A percentile compares a stretch with the other conserved stretches of the same genome.
Evolutionary conservation across 2,329 filamentous ascomycete species (phyloP).

Genomic region (Hypomyces rosellus): DNA sequence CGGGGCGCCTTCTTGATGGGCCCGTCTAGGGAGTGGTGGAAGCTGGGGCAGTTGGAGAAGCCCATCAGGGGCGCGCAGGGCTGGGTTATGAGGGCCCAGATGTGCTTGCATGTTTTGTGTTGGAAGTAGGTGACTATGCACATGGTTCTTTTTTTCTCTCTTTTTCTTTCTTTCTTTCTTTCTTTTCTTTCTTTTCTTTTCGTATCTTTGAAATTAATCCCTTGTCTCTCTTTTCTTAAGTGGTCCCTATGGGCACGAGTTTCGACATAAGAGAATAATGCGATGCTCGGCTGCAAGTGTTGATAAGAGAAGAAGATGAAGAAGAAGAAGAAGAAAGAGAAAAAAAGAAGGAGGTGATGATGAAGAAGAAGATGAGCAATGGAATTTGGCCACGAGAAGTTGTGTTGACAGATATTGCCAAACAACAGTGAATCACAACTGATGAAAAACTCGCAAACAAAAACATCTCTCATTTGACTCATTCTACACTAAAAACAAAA

Average conservation of each 20-base stretch:
- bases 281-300: too few relatives aligned
- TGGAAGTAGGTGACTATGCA: conserved; percentile 43
- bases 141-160: conserved; percentile 27
- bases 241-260: not conserved
- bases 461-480: too few relatives aligned
- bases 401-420: not conserved
- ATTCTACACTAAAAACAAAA: too few relatives aligned
- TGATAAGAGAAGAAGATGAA: not conserved
- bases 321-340: too few relatives aligned
- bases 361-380: too few relatives aligned
- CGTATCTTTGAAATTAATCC: not conserved
- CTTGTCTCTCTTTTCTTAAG: not conserved
- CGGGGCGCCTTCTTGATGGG: conserved; percentile 30
- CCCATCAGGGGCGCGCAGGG: conserved; percentile 45
- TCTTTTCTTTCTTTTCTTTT: not conserved
- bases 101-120: conserved; percentile 44
- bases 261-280: too few relatives aligned
- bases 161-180: not conserved
- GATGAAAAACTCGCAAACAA: conserved; percentile 1
- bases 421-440: conserved; percentile 8
- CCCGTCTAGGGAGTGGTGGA: too few relatives aligned
- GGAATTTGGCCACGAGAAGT: not conserved
- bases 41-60: conserved; percentile 41
- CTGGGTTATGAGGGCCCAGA: conserved; percentile 42
- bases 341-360: too few relatives aligned